Conservation (phyloP, 805 yeast genomes). For the Metschnikowia borealis region DNA sequence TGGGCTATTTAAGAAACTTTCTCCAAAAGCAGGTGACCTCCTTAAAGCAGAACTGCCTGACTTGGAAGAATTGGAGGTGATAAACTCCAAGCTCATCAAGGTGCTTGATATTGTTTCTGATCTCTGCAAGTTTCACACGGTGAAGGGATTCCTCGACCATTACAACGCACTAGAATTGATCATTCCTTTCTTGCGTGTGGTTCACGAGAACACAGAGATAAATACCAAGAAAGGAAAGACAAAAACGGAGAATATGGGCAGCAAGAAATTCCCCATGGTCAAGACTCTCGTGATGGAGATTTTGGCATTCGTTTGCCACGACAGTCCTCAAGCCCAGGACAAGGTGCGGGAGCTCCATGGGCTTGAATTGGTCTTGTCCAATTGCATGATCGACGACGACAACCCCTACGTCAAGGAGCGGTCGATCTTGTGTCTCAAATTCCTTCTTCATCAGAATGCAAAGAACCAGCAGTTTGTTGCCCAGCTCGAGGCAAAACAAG, state of each 20-base stretch:
- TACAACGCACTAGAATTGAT: constrained; percentile 35
- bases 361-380: constrained; percentile 65
- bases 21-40: constrained; percentile 12
- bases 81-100: constrained; percentile 20
- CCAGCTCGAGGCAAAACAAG: constrained; percentile 67
- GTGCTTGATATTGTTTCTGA: constrained; percentile 42
- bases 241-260: constrained; percentile 4
- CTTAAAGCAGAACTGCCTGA: constrained; percentile 7
- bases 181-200: constrained; percentile 32
- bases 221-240: constrained; percentile 1
- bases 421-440: constrained; percentile 73
- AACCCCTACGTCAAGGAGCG: constrained; percentile 88
- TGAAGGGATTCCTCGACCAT: constrained; percentile 38
- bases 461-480: constrained; percentile 77
- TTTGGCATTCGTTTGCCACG: constrained; percentile 52
- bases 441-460: constrained; percentile 57
- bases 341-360: constrained; percentile 61
- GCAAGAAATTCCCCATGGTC: constrained; percentile 50
- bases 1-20: constrained; percentile 24
- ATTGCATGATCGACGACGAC: constrained; percentile 80
- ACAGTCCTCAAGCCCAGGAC: constrained; percentile 60
- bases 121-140: constrained; percentile 37
- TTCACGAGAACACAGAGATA: constrained; percentile 37
- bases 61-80: constrained; percentile 5
- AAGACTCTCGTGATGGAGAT: constrained; percentile 67